Evolutionary conservation across 140 eudicot species (phyloP).

Genomic region (Stevia rebaudiana): DNA sequence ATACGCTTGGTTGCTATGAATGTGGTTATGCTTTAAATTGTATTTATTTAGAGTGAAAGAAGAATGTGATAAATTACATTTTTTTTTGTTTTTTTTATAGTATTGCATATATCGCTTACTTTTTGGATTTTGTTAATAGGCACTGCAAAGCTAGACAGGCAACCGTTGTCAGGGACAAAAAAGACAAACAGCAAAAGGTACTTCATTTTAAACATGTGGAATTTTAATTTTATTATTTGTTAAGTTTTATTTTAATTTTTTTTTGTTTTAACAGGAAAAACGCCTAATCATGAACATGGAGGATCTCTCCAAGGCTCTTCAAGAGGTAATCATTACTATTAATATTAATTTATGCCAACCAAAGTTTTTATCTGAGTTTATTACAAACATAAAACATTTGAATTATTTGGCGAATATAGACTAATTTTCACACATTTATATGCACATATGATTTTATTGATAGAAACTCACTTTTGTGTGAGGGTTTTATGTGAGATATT

Average conservation of each 20-base stretch:
- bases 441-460: no score
- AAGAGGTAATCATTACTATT: constrained; percentile 42
- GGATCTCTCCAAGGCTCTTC: constrained; percentile 78
- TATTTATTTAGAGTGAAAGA: not conserved
- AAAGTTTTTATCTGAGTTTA: not conserved
- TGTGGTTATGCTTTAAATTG: not conserved
- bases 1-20: not conserved
- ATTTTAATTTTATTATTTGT: not conserved
- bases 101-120: not conserved
- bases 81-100: no score
- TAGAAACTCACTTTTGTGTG: no score
- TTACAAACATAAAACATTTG: not conserved
- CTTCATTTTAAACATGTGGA: not conserved
- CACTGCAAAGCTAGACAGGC: constrained; percentile 86
- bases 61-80: no score
- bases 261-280: constrained; percentile 46
- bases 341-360: not conserved
- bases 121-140: constrained; percentile 31
- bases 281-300: constrained; percentile 88
- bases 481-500: no score
- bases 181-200: constrained; percentile 88
- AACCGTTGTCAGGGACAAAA: constrained; percentile 61
- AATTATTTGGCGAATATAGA: not conserved
- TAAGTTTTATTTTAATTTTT: not conserved
- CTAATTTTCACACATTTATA: not conserved